Percentiles rank a stretch among this genome's conserved stretches.
Evolutionary conservation across 2,329 filamentous ascomycete genomes (phyloP).

Genomic region (Pseudocercospora eumusae): DNA sequence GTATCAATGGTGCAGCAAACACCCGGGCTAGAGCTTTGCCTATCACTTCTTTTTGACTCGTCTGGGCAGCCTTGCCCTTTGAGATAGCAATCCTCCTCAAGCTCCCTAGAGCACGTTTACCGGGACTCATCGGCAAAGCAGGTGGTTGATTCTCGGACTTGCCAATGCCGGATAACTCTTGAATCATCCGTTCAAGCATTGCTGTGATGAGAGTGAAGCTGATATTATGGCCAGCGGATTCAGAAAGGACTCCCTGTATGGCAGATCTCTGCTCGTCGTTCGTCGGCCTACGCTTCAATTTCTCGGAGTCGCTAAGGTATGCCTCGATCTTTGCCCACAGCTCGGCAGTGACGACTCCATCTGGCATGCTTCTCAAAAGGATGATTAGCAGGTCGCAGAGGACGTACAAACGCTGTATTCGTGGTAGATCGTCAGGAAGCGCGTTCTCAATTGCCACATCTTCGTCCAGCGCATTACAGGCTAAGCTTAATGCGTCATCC

Average conservation of each 20-base stretch:
- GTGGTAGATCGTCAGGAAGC: slow-evolving; percentile 64
- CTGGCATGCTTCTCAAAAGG: slow-evolving; percentile 73
- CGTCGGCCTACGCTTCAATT: slow-evolving; percentile 47
- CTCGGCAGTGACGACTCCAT: slow-evolving; percentile 71
- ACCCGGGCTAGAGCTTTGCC: slow-evolving; percentile 66
- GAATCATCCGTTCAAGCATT: slow-evolving; percentile 65
- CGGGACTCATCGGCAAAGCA: slow-evolving; percentile 40
- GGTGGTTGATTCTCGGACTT: slow-evolving; percentile 27
- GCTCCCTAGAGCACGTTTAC: slow-evolving; percentile 36
- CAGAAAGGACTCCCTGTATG: slow-evolving; percentile 73
- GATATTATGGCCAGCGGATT: slow-evolving; percentile 77
- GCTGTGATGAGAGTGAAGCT: slow-evolving; percentile 84
- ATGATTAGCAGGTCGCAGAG: slow-evolving; percentile 69
- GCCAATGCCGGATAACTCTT: slow-evolving; percentile 44
- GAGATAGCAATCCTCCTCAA: slow-evolving; percentile 42
- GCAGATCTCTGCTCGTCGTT: slow-evolving; percentile 60
- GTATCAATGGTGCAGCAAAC: slow-evolving; percentile 65
- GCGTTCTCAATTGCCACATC: slow-evolving; percentile 63
- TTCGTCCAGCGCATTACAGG: slow-evolving; percentile 70
- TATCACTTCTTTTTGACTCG: slow-evolving; percentile 48
- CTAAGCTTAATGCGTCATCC: slow-evolving; percentile 46
- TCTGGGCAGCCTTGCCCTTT: slow-evolving; percentile 51
- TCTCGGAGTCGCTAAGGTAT: slow-evolving; percentile 54
- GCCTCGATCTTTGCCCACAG: slow-evolving; percentile 72
- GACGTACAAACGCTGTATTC: slow-evolving; percentile 71